phyloP scores from a whole-genome alignment of 2,329 filamentous ascomycete genomes.

The Scorias spongiosa region DNA sequence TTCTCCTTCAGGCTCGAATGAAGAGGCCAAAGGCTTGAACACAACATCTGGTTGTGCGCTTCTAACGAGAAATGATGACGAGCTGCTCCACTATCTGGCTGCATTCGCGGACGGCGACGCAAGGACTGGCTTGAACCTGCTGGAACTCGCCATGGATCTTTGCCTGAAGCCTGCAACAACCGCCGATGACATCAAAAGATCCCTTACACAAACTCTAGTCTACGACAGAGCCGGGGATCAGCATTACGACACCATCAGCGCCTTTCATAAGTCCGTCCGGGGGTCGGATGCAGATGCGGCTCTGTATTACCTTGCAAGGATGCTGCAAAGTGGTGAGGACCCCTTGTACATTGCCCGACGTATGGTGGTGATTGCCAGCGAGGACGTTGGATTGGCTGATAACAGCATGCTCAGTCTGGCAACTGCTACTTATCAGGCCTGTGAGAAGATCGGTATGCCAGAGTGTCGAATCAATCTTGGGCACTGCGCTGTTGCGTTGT shows the following conservation, averaged over 20 bases:
- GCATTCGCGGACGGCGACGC: conserved; percentile 86
- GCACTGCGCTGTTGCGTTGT: conserved; percentile 70
- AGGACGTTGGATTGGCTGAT: conserved; percentile 85
- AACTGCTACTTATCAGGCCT: conserved; percentile 70
- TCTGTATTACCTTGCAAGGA: conserved; percentile 86
- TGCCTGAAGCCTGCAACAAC: conserved; percentile 51
- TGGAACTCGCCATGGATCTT: conserved; percentile 76
- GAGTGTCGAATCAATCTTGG: conserved; percentile 87
- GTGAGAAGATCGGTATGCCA: conserved; percentile 87
- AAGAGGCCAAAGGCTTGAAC: neutral
- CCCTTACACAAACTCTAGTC: conserved; percentile 80
- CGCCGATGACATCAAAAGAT: conserved; percentile 60
- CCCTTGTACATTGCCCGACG: conserved; percentile 82
- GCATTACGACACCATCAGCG: conserved; percentile 94
- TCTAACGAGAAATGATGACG: conserved; percentile 53
- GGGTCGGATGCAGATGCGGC: conserved; percentile 76
- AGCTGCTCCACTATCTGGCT: conserved; percentile 63
- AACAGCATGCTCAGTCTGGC: conserved; percentile 70
- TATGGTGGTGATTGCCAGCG: conserved; percentile 86
- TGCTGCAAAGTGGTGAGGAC: conserved; percentile 91
- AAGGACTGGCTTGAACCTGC: conserved; percentile 76
- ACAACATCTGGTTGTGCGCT: conserved; percentile 21
- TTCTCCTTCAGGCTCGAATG: conserved; percentile 1
- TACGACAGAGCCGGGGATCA: conserved; percentile 93
- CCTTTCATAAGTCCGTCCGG: conserved; percentile 89